Evolutionary conservation across 495 filamentous ascomycete genomes (phyloP).

Genomic region (Aspergillus sclerotioniger): DNA sequence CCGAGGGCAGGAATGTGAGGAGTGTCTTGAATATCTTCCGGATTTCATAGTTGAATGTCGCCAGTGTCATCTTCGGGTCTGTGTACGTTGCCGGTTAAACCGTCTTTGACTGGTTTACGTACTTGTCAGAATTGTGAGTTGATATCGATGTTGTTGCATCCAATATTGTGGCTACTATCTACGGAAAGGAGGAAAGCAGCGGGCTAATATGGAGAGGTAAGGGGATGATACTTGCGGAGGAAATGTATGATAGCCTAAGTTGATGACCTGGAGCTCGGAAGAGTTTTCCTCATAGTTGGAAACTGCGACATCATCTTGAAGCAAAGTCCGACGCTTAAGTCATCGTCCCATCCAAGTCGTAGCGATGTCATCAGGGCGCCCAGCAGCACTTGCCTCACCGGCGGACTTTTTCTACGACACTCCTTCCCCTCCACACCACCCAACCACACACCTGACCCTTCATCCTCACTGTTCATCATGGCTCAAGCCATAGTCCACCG

Average conservation of each 20-base stretch:
- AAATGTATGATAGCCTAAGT: no score
- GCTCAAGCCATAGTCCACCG: not conserved
- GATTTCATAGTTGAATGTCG: constrained; percentile 9
- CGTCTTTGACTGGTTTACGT: not conserved
- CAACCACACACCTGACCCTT: no score
- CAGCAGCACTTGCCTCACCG: not conserved
- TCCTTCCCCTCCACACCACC: no score
- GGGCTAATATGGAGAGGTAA: no score
- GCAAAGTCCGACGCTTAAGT: not conserved
- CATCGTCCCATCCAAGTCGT: not conserved
- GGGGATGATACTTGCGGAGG: no score
- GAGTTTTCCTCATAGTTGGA: not conserved
- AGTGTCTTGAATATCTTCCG: constrained; percentile 3
- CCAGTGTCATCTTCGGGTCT: constrained; percentile 9
- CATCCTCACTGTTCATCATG: no score
- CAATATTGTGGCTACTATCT: no score
- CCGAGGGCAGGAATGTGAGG: constrained; percentile 6
- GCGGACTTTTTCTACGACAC: no score
- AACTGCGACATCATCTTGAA: not conserved
- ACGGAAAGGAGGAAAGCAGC: no score
- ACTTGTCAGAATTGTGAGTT: not conserved
- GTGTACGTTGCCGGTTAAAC: constrained; percentile 10
- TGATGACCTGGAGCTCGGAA: no score
- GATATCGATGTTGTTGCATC: no score
- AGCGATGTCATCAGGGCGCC: not conserved